A percentile compares a stretch with the other conserved stretches of the same genome.
Conservation (phyloP, 768 basidiomycete genomes). For the Hydnomerulius pinastri region DNA sequence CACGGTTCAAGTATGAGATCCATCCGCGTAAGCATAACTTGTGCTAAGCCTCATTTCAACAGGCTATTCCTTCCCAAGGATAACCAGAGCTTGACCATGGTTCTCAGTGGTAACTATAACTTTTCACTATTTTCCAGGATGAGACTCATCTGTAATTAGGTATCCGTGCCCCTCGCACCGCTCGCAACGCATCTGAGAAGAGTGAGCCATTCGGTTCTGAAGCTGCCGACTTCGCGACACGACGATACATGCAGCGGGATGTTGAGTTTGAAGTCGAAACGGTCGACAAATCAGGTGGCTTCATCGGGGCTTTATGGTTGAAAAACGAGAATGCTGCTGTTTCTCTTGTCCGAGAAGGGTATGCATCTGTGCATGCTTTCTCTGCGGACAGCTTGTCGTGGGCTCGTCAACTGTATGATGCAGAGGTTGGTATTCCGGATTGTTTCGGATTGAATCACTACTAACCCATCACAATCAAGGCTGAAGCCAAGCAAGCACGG, state of each 20-base stretch:
- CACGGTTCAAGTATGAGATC: constrained; percentile 82
- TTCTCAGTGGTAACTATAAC: constrained; percentile 68
- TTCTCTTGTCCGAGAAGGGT: constrained; percentile 80
- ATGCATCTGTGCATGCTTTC: constrained; percentile 85
- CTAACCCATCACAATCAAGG: constrained; percentile 40
- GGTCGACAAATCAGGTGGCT: constrained; percentile 93
- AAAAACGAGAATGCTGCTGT: constrained; percentile 88
- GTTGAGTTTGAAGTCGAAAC: constrained; percentile 90
- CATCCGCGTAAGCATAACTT: background rate
- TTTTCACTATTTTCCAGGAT: background rate
- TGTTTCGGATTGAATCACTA: background rate
- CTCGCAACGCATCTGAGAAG: constrained; percentile 79
- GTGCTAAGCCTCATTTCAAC: constrained; percentile 4
- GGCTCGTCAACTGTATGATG: constrained; percentile 77
- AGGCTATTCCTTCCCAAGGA: constrained; percentile 88
- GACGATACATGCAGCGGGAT: constrained; percentile 91
- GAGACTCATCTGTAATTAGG: constrained; percentile 44
- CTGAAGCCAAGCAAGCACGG: constrained; percentile 77
- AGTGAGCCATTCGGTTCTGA: constrained; percentile 88
- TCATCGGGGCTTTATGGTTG: constrained; percentile 85
- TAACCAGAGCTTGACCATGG: constrained; percentile 90
- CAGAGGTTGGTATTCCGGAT: constrained; percentile 60
- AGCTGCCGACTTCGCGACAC: constrained; percentile 75
- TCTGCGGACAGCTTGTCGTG: constrained; percentile 84
- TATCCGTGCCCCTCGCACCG: constrained; percentile 87